Conservation (phyloP, 1,284 basidiomycete genomes). For the Sanghuangporus baumii region DNA sequence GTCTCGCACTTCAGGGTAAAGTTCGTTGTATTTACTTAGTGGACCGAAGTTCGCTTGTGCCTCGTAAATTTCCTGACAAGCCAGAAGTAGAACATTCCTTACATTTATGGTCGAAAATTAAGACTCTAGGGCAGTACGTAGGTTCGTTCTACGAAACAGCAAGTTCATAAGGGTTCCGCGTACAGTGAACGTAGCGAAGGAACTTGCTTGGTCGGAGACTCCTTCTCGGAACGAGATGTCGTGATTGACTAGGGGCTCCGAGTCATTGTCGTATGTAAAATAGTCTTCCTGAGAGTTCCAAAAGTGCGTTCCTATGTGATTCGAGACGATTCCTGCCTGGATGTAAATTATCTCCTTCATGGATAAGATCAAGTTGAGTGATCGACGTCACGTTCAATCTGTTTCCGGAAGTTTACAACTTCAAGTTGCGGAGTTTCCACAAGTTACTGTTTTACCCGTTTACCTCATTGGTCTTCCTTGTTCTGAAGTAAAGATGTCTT, state of each 20-base stretch:
- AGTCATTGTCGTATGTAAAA: slow-evolving; percentile 43
- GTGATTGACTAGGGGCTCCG: slow-evolving; percentile 39
- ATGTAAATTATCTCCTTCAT: slow-evolving; percentile 78
- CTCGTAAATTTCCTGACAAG: slow-evolving; percentile 13
- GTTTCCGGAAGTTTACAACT: not conserved
- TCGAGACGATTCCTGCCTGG: slow-evolving; percentile 63
- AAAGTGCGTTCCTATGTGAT: slow-evolving; percentile 69
- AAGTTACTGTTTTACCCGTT: not conserved
- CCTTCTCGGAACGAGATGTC: slow-evolving; percentile 64
- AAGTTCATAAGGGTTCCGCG: not conserved
- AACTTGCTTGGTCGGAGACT: slow-evolving; percentile 38
- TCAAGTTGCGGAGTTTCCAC: not conserved
- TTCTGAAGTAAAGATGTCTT: not conserved
- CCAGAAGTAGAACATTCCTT: slow-evolving; percentile 19
- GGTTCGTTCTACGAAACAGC: slow-evolving; percentile 39
- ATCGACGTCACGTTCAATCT: not conserved
- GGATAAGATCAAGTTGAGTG: not conserved
- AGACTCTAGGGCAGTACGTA: slow-evolving; percentile 56
- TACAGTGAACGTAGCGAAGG: slow-evolving; percentile 12
- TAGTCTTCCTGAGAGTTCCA: slow-evolving; percentile 77
- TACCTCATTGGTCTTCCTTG: not conserved
- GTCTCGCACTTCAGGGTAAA: slow-evolving; percentile 31
- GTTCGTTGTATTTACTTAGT: slow-evolving; percentile 37
- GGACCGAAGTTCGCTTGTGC: slow-evolving; percentile 59
- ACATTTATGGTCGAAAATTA: slow-evolving; percentile 66